Conservation (phyloP, 108 stramenopile species). For the Nannochloropsis salina region DNA sequence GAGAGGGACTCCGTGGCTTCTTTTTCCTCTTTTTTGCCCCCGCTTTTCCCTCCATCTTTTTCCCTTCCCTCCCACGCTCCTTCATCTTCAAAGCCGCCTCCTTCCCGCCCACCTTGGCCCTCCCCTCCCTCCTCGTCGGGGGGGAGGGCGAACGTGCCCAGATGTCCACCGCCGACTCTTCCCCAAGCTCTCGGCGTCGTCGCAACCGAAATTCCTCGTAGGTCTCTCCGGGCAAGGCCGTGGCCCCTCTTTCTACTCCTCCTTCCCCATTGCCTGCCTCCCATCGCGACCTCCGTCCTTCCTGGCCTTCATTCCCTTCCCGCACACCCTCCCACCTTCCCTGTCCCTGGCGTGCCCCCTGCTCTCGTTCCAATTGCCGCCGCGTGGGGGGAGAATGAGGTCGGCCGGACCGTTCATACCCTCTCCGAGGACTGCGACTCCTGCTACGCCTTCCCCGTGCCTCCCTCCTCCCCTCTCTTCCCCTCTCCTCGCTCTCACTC, state of each 20-base stretch:
- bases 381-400: neutral
- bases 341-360: neutral
- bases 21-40: neutral
- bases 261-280: neutral
- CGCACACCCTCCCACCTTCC: neutral
- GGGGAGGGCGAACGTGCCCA: neutral
- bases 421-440: neutral
- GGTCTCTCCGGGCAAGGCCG: neutral
- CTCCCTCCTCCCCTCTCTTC: neutral
- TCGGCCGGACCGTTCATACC: neutral
- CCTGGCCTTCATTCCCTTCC: neutral
- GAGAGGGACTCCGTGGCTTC: neutral
- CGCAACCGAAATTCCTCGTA: neutral
- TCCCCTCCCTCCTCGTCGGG: neutral
- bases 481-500: neutral
- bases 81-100: neutral
- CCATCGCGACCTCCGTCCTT: too few species aligned
- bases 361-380: constrained; percentile 6
- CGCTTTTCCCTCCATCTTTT: neutral
- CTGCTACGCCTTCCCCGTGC: too few species aligned
- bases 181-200: neutral
- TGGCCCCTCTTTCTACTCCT: neutral
- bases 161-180: neutral
- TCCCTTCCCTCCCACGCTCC: neutral
- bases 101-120: neutral